Evolutionary conservation across 1,284 basidiomycete genomes (phyloP).

Genomic region (Cryptococcus jaspeensis): DNA sequence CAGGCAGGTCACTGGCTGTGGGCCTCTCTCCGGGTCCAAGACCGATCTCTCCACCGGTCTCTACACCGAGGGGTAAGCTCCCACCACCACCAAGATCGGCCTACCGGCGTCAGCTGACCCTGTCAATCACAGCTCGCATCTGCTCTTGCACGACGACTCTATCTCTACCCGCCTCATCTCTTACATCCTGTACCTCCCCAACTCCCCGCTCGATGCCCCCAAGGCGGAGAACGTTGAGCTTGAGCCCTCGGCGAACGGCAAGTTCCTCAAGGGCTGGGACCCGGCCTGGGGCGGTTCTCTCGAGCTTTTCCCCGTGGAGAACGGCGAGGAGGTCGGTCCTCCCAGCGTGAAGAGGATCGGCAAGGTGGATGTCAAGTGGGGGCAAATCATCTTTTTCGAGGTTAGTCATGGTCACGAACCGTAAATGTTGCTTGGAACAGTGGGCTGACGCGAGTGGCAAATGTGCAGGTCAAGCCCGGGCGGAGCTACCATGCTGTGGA

Average conservation of each 20-base stretch:
- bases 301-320: constrained; percentile 78
- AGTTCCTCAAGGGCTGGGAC: constrained; percentile 60
- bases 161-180: constrained; percentile 93
- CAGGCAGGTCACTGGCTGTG: constrained; percentile 86
- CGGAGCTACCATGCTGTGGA: constrained; percentile 96
- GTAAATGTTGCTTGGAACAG: neutral
- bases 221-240: constrained; percentile 23
- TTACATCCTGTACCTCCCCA: constrained; percentile 96
- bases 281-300: constrained; percentile 89
- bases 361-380: constrained; percentile 67
- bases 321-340: constrained; percentile 48
- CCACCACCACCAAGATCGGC: neutral
- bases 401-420: constrained; percentile 16
- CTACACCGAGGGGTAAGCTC: constrained; percentile 67
- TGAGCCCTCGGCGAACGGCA: constrained; percentile 34
- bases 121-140: constrained; percentile 64
- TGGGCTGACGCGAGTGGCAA: no score
- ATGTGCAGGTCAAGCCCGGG: constrained; percentile 63
- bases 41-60: constrained; percentile 96
- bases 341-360: constrained; percentile 41
- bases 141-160: constrained; percentile 97
- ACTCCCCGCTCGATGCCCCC: constrained; percentile 63
- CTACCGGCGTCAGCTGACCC: constrained; percentile 4
- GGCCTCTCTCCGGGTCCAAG: constrained; percentile 82
- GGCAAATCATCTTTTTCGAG: constrained; percentile 95